A percentile compares a stretch with the other conserved stretches of the same genome.
These are phyloP conservation scores for Miamiensis avidus DNA, from an alignment of 169 alveolate species.

Conservation along the genomic window DNA sequence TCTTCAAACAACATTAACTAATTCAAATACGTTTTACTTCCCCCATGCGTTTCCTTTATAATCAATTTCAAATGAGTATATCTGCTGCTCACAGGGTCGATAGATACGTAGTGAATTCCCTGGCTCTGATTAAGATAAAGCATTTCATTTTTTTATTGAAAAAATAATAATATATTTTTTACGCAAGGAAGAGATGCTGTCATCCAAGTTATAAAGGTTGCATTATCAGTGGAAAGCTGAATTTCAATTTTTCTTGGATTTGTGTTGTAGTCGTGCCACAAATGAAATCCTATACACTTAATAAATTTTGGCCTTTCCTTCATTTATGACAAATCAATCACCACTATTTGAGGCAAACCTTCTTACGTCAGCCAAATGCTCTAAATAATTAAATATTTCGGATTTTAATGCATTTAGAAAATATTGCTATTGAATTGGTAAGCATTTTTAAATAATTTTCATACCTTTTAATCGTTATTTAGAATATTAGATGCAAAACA, in stretches of 20 bases:
- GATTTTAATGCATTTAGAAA: no score
- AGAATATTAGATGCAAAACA: background rate
- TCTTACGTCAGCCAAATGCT: constrained; percentile 34
- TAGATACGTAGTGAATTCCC: constrained; percentile 28
- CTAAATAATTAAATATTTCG: no score
- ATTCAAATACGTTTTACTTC: constrained; percentile 44
- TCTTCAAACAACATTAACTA: constrained; percentile 39
- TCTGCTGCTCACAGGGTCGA: background rate
- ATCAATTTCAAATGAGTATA: constrained; percentile 5
- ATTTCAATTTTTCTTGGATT: constrained; percentile 60
- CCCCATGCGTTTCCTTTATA: constrained; percentile 47
- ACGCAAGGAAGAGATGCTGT: constrained; percentile 30
- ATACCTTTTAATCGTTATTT: background rate
- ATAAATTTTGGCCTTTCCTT: constrained; percentile 39
- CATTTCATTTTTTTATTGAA: background rate
- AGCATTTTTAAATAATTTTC: no score
- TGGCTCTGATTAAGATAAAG: constrained; percentile 10
- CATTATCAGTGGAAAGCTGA: constrained; percentile 39
- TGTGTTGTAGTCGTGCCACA: constrained; percentile 64
- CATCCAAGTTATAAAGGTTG: constrained; percentile 44
- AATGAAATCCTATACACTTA: constrained; percentile 54
- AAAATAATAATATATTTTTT: background rate
- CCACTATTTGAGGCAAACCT: constrained; percentile 36
- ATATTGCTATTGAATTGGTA: no score
- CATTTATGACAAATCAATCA: constrained; percentile 29